These are phyloP conservation scores for Leccinum brunneo-olivaceum DNA, from an alignment of 1,284 basidiomycete genomes.

Conservation along the genomic window DNA sequence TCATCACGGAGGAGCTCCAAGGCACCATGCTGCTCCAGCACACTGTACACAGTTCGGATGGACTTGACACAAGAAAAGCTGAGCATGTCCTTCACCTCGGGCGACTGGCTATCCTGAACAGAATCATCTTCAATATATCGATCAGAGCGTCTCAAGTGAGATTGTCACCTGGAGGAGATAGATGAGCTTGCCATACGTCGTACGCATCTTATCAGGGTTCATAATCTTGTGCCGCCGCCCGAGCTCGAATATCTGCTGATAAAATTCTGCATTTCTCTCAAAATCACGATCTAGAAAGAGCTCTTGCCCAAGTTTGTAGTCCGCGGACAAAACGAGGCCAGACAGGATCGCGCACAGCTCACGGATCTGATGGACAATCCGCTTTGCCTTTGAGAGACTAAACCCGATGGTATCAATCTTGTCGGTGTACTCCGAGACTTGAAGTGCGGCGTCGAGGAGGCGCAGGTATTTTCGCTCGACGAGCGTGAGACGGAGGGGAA, in stretches of 20 bases:
- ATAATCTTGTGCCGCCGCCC: slow-evolving; percentile 81
- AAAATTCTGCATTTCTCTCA: slow-evolving; percentile 67
- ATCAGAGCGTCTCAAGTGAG: background rate
- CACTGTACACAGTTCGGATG: slow-evolving; percentile 63
- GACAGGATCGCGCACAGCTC: slow-evolving; percentile 80
- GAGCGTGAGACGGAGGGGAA: slow-evolving; percentile 67
- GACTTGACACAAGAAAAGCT: slow-evolving; percentile 68
- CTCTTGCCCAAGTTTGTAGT: slow-evolving; percentile 80
- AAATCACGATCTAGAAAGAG: slow-evolving; percentile 75
- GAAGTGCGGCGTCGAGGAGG: slow-evolving; percentile 71
- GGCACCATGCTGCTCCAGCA: slow-evolving; percentile 58
- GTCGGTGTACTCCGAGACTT: slow-evolving; percentile 80
- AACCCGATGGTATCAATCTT: slow-evolving; percentile 75
- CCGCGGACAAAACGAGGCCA: slow-evolving; percentile 68
- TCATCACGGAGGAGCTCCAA: slow-evolving; percentile 67
- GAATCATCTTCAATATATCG: slow-evolving; percentile 4
- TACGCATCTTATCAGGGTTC: slow-evolving; percentile 84
- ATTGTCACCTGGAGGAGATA: slow-evolving; percentile 66
- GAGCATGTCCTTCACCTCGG: slow-evolving; percentile 70
- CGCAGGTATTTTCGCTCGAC: slow-evolving; percentile 73
- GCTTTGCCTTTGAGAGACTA: slow-evolving; percentile 68
- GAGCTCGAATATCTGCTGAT: slow-evolving; percentile 69
- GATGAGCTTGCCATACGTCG: slow-evolving; percentile 77
- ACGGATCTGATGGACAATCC: slow-evolving; percentile 75
- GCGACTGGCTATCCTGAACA: slow-evolving; percentile 65